A percentile compares a stretch with the other conserved stretches of the same genome.
phyloP scores from a whole-genome alignment of 805 yeast genomes.

The Debaryomyces hansenii region DNA sequence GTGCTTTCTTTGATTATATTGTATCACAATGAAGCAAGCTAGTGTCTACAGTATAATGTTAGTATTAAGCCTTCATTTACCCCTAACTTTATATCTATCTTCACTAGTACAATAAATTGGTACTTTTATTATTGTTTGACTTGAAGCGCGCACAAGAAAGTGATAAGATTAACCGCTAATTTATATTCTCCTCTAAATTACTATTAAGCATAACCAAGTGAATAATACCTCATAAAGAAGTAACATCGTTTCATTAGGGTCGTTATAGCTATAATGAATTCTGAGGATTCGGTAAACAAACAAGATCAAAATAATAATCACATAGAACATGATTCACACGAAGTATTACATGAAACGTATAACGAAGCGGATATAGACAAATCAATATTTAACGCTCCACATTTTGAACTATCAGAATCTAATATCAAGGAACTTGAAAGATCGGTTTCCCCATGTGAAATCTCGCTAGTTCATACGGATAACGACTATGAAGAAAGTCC shows the following conservation, averaged over 20 bases:
- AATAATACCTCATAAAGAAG: no score
- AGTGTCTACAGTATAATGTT: no score
- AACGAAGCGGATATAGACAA: not conserved
- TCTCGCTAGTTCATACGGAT: slow-evolving; percentile 9
- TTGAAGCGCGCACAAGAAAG: no score
- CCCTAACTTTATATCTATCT: no score
- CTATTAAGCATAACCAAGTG: no score
- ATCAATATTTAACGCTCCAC: not conserved
- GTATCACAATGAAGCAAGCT: no score
- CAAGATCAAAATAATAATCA: not conserved
- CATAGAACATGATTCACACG: not conserved
- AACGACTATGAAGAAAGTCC: not conserved
- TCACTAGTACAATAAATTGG: no score
- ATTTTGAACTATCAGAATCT: slow-evolving; percentile 4
- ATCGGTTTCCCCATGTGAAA: slow-evolving; percentile 35
- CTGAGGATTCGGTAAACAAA: not conserved
- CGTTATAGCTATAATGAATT: not conserved
- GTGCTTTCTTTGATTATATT: no score
- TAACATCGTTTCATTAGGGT: not conserved
- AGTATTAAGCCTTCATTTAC: no score
- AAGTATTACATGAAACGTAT: not conserved
- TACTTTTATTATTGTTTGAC: no score
- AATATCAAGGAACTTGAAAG: slow-evolving; percentile 22
- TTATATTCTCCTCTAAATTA: no score
- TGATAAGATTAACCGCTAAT: no score